Evolutionary conservation across 1,284 basidiomycete species (phyloP), one percentile per base, ranked within the genome.

Genomic region (Phlebopus sp.): DNA sequence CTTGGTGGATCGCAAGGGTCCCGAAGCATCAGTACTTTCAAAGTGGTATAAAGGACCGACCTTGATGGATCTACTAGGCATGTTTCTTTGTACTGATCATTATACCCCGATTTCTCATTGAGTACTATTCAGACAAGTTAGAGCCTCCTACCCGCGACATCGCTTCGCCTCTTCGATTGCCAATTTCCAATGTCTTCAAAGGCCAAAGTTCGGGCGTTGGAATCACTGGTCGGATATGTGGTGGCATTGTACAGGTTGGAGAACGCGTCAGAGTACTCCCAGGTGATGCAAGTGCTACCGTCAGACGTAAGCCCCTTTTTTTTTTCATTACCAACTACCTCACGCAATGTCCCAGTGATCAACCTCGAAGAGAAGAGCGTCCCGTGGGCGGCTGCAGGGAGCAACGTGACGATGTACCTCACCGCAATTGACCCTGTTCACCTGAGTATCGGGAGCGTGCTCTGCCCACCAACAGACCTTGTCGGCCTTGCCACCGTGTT

Each of bases 111-210:
- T 11, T 29, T 29, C 27, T 29, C 10, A 29, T 2, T 9, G 27
- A 29, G 7, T 48, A 0, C 13, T 36, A 46, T 27, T 8, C 49
- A 92, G 94, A 97, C 70, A 71, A 76, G 47, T 73, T 97, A 21
- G 86, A 90, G 48, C 89, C 92, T 0, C 95, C 95, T 0, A 67
- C 74, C 4, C 78, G 96, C 37, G 86, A 91, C 44, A 81, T 95
- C 49, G 77, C 79, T 6, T 77, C 82, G 0, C 86, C 95, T 0
- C 68, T 97, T 31, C 82, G 97, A 18, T 77, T 98, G 47, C 96
- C 96, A 0, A 81, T 99, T 17, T 90, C 92, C 11, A 99, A 99
- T 65, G 92, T 98, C 2, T 99, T 97, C 78, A 93, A 87, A 67
- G 90, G 90, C 19, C 83, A 88, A 59, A 82, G 86, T 6, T 84